Percentiles rank a stretch among this genome's conserved stretches.
Conservation (phyloP, 129 eudicot species). For the Flaveria brownii region DNA sequence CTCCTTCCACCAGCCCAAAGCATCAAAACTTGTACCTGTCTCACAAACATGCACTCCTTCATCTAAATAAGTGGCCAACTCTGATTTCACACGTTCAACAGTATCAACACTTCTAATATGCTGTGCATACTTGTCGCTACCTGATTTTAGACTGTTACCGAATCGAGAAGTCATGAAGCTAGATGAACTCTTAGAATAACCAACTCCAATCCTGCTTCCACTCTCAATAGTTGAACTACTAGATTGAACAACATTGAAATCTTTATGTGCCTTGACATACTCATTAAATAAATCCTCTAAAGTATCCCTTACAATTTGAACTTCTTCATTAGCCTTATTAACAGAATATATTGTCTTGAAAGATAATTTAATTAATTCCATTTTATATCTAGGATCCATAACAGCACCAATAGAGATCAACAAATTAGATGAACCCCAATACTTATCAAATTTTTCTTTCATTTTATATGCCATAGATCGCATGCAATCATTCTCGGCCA, state of each 20-base stretch:
- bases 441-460: neutral
- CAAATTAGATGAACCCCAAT: neutral
- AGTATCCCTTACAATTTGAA: neutral
- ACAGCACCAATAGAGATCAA: neutral
- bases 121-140: neutral
- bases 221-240: neutral
- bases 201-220: neutral
- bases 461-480: neutral
- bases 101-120: neutral
- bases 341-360: neutral
- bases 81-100: neutral
- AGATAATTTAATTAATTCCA: neutral
- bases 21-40: neutral
- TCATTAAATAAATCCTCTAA: constrained; percentile 2
- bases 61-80: neutral
- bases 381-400: neutral
- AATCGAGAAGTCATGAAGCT: neutral
- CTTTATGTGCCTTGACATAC: constrained; percentile 15
- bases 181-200: neutral
- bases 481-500: neutral
- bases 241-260: neutral
- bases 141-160: neutral
- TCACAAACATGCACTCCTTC: neutral
- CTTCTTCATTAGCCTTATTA: neutral
- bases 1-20: neutral